These are phyloP conservation scores for Aspergillus sp. DNA, from an alignment of 2,329 filamentous ascomycete species.

Conservation along the genomic window DNA sequence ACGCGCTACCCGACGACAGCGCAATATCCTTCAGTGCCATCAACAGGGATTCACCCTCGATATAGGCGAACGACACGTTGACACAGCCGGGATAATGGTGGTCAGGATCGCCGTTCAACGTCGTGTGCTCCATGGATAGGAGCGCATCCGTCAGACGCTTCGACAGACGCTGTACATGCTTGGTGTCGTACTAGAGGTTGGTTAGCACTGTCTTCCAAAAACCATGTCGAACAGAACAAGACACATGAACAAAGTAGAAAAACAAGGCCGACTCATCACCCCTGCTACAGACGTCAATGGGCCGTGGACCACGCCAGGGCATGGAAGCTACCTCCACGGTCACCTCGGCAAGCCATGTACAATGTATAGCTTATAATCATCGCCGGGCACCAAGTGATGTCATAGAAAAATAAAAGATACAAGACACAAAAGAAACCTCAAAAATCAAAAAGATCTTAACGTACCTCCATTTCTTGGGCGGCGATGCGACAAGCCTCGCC, in stretches of 20 bases:
- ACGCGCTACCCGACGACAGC: slow-evolving; percentile 91
- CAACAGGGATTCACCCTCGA: slow-evolving; percentile 94
- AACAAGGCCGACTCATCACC: slow-evolving; percentile 56
- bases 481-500: slow-evolving; percentile 94
- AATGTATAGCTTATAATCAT: slow-evolving; percentile 76
- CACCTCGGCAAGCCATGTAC: slow-evolving; percentile 78
- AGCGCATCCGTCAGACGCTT: slow-evolving; percentile 80
- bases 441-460: slow-evolving; percentile 37
- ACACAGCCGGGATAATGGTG: slow-evolving; percentile 94
- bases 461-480: slow-evolving; percentile 83
- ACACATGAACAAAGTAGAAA: neutral
- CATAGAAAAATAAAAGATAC: slow-evolving; percentile 5
- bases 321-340: slow-evolving; percentile 51
- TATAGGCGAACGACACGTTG: slow-evolving; percentile 97
- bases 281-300: slow-evolving; percentile 65
- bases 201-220: slow-evolving; percentile 4
- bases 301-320: slow-evolving; percentile 33
- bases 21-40: slow-evolving; percentile 99
- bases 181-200: slow-evolving; percentile 75
- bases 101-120: slow-evolving; percentile 78
- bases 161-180: slow-evolving; percentile 78
- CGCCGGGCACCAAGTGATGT: slow-evolving; percentile 10
- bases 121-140: slow-evolving; percentile 85
- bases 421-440: slow-evolving; percentile 13
- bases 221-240: slow-evolving; percentile 21